phyloP scores from a whole-genome alignment of 2,329 filamentous ascomycete genomes.

The Alternaria angustiovoidea region DNA sequence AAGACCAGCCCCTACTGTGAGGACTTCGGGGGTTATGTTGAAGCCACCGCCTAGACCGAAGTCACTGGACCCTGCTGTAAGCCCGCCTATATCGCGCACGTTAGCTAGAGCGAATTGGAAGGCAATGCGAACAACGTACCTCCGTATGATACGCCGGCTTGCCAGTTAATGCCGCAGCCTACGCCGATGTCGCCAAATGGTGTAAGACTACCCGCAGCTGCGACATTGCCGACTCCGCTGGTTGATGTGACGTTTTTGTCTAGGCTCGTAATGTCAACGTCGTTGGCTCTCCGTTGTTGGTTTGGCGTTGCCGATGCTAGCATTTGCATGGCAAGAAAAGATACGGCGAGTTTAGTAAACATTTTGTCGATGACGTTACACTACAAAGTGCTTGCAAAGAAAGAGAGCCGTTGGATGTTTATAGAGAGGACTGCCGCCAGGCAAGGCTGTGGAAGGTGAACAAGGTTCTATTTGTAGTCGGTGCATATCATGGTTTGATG shows the following conservation, averaged over 20 bases:
- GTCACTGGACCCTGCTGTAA: slow-evolving; percentile 17
- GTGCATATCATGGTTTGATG: slow-evolving; percentile 1
- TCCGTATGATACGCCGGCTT: slow-evolving; percentile 15
- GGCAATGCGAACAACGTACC: slow-evolving; percentile 1
- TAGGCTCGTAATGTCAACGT: slow-evolving; percentile 11
- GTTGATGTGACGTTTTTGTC: slow-evolving; percentile 17
- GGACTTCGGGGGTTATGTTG: slow-evolving; percentile 11
- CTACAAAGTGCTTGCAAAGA: neutral
- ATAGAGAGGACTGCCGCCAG: neutral
- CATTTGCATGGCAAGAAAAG: slow-evolving; percentile 11
- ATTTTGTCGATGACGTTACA: neutral
- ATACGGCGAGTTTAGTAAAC: neutral
- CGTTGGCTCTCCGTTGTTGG: neutral
- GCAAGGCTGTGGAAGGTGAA: neutral
- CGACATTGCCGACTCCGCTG: slow-evolving; percentile 15
- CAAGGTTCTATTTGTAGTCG: slow-evolving; percentile 3
- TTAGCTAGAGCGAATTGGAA: neutral
- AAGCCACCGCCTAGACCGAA: slow-evolving; percentile 20
- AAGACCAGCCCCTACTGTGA: slow-evolving; percentile 13
- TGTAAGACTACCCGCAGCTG: slow-evolving; percentile 13
- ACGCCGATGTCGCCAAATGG: slow-evolving; percentile 21
- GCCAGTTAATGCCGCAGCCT: slow-evolving; percentile 23
- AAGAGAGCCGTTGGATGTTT: neutral
- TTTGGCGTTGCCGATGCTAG: slow-evolving; percentile 9
- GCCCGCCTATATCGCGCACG: slow-evolving; percentile 9